Percentiles rank a stretch among this genome's conserved stretches.
Evolutionary conservation across 768 basidiomycete species (phyloP).

Genomic region (Flagelloscypha sp.): DNA sequence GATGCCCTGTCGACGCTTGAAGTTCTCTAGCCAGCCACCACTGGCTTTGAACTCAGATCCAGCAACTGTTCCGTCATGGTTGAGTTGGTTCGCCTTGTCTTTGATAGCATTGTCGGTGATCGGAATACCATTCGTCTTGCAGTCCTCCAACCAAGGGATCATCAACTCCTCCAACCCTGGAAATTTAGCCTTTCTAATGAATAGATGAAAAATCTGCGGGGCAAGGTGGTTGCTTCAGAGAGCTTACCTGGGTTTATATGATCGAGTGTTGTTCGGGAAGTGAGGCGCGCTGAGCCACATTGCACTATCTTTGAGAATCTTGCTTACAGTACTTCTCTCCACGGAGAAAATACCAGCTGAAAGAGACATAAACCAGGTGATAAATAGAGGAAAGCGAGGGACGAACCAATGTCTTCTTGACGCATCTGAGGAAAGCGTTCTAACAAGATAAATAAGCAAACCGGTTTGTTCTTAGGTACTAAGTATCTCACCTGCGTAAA

Average conservation of each 20-base stretch:
- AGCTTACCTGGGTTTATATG: no score
- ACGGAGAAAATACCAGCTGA: no score
- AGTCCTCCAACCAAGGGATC: conserved; percentile 49
- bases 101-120: conserved; percentile 47
- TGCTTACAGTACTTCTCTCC: conserved; percentile 90
- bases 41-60: conserved; percentile 77
- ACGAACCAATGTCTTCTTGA: no score
- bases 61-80: conserved; percentile 1
- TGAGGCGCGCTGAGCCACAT: conserved; percentile 74
- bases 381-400: no score
- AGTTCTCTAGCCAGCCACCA: conserved; percentile 88
- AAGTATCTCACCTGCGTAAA: no score
- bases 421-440: no score
- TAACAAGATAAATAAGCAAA: no score
- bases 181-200: conserved; percentile 43
- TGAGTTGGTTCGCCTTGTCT: not conserved
- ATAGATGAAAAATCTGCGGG: not conserved
- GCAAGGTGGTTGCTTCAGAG: no score
- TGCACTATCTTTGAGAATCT: conserved; percentile 80
- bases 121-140: conserved; percentile 34
- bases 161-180: conserved; percentile 67
- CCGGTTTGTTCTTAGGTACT: no score
- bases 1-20: conserved; percentile 77
- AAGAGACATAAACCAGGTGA: no score
- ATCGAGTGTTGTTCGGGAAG: no score